Evolutionary conservation across 208 protist species (phyloP), one percentile per base, ranked within the genome.

Genomic region (Strigomonas galati): DNA sequence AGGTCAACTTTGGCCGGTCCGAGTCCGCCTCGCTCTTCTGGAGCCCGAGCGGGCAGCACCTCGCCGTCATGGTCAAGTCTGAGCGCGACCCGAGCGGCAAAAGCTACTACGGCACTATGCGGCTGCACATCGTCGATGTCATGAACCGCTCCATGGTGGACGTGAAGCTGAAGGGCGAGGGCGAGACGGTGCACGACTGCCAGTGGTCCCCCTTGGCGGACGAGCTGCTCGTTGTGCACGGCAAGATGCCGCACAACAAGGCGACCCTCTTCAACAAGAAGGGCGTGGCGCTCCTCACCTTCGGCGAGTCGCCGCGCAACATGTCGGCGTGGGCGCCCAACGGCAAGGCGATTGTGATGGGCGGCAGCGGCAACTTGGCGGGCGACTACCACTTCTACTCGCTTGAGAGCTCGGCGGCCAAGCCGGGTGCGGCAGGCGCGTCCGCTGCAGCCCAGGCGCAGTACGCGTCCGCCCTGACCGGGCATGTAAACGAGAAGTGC

Each of bases 81-180:
- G 85, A 96, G 69, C 80, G 84, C 54, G 89, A 96, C 65, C 73
- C 75, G 21, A 92, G 80, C 60, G 83, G 87, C 3, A 89, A 89
- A 70, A 96, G 87, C 69, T 97, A 97, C 76, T 97, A 97, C 75
- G 93, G 91, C 61, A 91, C 78, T 23, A 72, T 84, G 35, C 69
- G 62, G 24, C 72, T 96, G 23, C 83, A 89, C 68, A 78, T 95
- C 67, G 69, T 97, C 46, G 79, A 97, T 66, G 75, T 92, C 31
- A 56, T 74, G 54, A 77, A 62, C 46, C 82, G 85, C 31, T 76
- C 49, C 53, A 70, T 85, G 51, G 82, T 72, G 10, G 75, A 89
- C 48, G 78, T 97, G 24, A 87, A 86, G 60, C 77, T 95, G 37
- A 72, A 78, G 44, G 77, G 67, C 14, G 73, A 78, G 26, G 87